phyloP scores from a whole-genome alignment of 2,329 filamentous ascomycete species.

The Clathrospora elynae region DNA sequence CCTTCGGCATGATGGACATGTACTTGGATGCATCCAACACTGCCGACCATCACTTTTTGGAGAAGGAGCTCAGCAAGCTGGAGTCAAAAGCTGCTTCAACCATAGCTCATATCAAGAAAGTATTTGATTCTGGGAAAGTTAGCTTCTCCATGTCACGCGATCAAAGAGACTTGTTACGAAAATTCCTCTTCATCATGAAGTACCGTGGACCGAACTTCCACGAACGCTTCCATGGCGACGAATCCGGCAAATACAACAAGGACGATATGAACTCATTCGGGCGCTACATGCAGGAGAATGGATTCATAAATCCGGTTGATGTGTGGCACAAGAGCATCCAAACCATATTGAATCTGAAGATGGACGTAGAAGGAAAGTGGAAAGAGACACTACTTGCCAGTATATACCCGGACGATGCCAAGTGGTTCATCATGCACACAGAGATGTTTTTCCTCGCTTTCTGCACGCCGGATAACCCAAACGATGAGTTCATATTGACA shows the following conservation, averaged over 20 bases:
- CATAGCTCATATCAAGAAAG: conserved; percentile 15
- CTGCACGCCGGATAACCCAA: neutral
- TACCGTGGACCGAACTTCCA: conserved; percentile 50
- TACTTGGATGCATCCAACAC: no score
- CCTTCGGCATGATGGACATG: neutral
- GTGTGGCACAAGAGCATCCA: conserved; percentile 46
- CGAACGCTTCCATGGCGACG: conserved; percentile 46
- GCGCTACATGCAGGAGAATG: conserved; percentile 41
- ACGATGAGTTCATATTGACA: neutral
- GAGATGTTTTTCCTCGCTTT: conserved; percentile 37
- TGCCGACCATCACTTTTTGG: neutral
- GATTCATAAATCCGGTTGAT: conserved; percentile 35
- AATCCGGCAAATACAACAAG: conserved; percentile 40
- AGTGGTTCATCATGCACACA: conserved; percentile 35
- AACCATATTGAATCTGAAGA: conserved; percentile 26
- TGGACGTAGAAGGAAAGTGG: conserved; percentile 27
- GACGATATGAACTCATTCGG: conserved; percentile 40
- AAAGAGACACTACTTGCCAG: conserved; percentile 25
- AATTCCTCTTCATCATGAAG: conserved; percentile 55
- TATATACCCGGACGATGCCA: conserved; percentile 39
- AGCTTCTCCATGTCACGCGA: conserved; percentile 38
- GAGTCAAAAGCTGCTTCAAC: neutral
- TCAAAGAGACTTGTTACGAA: conserved; percentile 50
- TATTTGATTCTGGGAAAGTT: conserved; percentile 22
- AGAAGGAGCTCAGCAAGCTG: neutral